Conservation (phyloP, 2,329 filamentous ascomycete species). For the Diaporthe eres region DNA sequence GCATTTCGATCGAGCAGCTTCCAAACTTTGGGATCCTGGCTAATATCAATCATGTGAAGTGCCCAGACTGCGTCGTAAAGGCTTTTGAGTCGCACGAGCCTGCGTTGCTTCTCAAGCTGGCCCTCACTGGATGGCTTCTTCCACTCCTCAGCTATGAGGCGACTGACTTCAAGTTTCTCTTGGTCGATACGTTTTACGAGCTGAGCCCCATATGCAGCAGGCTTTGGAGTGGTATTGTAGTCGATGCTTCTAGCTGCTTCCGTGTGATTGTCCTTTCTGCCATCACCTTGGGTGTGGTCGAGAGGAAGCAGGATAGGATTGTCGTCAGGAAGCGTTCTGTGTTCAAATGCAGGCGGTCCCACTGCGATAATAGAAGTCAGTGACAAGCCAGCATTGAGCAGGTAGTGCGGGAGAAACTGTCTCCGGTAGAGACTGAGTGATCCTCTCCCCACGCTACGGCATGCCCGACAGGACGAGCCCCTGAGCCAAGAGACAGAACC, state of each 20-base stretch:
- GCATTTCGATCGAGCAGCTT: neutral
- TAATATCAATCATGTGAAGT: neutral
- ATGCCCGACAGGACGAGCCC: too few species aligned
- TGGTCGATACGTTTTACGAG: neutral
- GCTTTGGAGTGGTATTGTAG: neutral
- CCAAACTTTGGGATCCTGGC: neutral
- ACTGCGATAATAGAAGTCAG: neutral
- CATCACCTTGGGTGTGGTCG: neutral
- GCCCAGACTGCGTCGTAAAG: neutral
- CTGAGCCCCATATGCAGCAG: neutral
- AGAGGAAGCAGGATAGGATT: neutral
- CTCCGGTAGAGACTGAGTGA: neutral
- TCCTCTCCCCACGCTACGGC: rapidly evolving
- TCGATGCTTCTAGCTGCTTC: neutral
- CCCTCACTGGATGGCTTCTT: neutral
- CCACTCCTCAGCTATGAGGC: neutral
- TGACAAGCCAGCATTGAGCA: neutral
- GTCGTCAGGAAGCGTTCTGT: too few species aligned
- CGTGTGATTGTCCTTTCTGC: too few species aligned
- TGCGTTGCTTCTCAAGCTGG: neutral
- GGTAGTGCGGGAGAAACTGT: neutral
- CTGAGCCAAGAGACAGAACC: neutral
- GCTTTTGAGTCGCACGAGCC: neutral
- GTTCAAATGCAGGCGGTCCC: neutral
- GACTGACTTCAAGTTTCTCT: neutral